These are phyloP conservation scores for Polytolypa hystricis DNA, from an alignment of 2,329 filamentous ascomycete species.

Conservation along the genomic window DNA sequence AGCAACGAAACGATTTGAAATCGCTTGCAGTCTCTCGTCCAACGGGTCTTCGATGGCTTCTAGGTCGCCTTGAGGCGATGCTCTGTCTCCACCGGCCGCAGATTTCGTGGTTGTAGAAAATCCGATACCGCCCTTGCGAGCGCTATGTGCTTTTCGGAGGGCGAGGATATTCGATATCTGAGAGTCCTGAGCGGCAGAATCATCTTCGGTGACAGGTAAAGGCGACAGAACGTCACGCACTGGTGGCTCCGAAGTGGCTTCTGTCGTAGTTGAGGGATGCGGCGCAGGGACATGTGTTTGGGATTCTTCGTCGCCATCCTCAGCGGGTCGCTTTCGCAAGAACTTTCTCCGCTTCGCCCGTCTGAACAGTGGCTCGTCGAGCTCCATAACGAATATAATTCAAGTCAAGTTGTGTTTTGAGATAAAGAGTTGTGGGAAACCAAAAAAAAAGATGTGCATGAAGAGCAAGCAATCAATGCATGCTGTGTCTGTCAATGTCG, in stretches of 20 bases:
- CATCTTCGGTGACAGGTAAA: slow-evolving; percentile 1
- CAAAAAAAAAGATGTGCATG: too few species aligned
- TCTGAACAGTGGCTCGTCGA: slow-evolving; percentile 31
- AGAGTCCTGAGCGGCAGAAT: slow-evolving; percentile 10
- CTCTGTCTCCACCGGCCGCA: slow-evolving; percentile 6
- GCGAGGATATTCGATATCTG: slow-evolving; percentile 25
- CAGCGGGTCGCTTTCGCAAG: slow-evolving; percentile 33
- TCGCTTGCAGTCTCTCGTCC: slow-evolving; percentile 27
- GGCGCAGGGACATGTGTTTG: too few species aligned
- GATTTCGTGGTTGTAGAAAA: slow-evolving; percentile 29
- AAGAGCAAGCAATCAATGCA: too few species aligned
- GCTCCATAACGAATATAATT: slow-evolving; percentile 8
- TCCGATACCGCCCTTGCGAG: slow-evolving; percentile 35
- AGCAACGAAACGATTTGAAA: slow-evolving; percentile 44
- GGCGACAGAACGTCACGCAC: too few species aligned
- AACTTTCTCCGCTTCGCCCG: slow-evolving; percentile 42
- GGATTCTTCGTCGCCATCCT: too few species aligned
- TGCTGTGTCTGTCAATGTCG: too few species aligned
- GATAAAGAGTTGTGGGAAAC: not conserved
- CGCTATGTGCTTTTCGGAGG: slow-evolving; percentile 25
- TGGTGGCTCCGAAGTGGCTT: too few species aligned
- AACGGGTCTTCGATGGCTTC: slow-evolving; percentile 22
- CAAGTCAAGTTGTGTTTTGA: not conserved
- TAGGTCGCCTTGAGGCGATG: slow-evolving; percentile 18
- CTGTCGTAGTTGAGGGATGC: too few species aligned